Evolutionary conservation across 768 basidiomycete genomes (phyloP), one percentile per base, ranked within the genome.

Genomic region (Sarcodon aspratus): DNA sequence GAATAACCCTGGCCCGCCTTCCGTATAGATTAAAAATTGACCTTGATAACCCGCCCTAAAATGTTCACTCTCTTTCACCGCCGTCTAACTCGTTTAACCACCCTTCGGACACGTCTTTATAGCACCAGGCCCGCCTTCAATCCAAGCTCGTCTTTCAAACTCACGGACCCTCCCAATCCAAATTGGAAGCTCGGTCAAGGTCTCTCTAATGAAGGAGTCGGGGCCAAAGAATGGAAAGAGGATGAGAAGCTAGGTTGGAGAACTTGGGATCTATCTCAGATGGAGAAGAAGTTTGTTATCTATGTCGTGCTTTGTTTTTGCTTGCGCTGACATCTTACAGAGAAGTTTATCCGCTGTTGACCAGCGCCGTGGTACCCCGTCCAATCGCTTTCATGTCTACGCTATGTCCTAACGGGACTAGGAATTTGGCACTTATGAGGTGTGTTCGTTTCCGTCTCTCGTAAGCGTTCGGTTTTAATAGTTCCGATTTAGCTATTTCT

Each of bases 391-490:
- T 85, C 52, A 73, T 85, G 35, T 82, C 81, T 10, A 73, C 80
- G 7, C 50, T 79, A 36, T 75, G 75, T n/a, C 50, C 56, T 4
- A 61, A 70, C 48, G 79, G 76, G 2, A 56, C 66, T 4, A 69
- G 69, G 15, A 86, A 84, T 63, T 72, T 86, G 43, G 79, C 82
- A 5, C 77, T 80, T 1, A 81, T 82, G 64, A 84, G 82, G 73
- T 79, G 59, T 52, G 62, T 56, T 13, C 67, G 52, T 68, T 68
- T 50, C 63, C 66, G 50, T 66, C 68, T 52, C 18, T 48, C 51
- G 45, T 54, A 55, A 57, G 46, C 21, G 50, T 13, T 44, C 21
- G 21, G 5, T 27, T 27, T 27, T 27, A 27, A 27, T 27, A 27
- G 5, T 3, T 27, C 3, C n/a, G 17, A 40, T 4, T 3, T 33